phyloP scores from a whole-genome alignment of 1,284 basidiomycete genomes.

The Sanghuangporus weigelae region DNA sequence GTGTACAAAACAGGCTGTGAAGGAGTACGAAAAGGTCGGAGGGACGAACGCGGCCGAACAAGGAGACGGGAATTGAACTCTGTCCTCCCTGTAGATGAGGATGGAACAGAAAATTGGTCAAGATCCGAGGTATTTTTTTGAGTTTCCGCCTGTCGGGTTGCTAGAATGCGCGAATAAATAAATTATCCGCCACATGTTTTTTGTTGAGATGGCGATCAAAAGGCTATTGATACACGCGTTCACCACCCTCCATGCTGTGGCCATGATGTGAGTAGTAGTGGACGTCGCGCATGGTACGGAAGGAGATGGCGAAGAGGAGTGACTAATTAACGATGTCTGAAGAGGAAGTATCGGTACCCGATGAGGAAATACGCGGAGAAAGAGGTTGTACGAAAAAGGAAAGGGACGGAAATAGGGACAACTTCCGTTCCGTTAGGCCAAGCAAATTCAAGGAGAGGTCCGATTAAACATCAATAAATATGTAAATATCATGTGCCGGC shows the following conservation, averaged over 20 bases:
- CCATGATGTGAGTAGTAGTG: background rate
- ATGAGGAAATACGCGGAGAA: background rate
- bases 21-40: background rate
- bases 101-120: background rate
- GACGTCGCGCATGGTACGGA: background rate
- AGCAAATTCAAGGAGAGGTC: background rate
- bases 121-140: constrained; percentile 3
- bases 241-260: background rate
- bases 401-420: background rate
- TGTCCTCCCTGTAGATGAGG: background rate
- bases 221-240: background rate
- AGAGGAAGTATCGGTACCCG: background rate
- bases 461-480: background rate
- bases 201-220: background rate
- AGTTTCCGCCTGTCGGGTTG: background rate
- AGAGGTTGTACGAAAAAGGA: background rate
- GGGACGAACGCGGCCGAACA: background rate
- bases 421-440: background rate
- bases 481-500: background rate
- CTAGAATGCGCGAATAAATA: background rate
- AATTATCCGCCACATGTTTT: background rate
- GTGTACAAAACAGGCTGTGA: background rate
- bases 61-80: background rate
- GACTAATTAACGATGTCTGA: background rate
- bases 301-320: background rate